Evolutionary conservation across 345 rosid genomes (phyloP), one percentile per base, ranked within the genome.

Genomic region (Syzygium oleosum): DNA sequence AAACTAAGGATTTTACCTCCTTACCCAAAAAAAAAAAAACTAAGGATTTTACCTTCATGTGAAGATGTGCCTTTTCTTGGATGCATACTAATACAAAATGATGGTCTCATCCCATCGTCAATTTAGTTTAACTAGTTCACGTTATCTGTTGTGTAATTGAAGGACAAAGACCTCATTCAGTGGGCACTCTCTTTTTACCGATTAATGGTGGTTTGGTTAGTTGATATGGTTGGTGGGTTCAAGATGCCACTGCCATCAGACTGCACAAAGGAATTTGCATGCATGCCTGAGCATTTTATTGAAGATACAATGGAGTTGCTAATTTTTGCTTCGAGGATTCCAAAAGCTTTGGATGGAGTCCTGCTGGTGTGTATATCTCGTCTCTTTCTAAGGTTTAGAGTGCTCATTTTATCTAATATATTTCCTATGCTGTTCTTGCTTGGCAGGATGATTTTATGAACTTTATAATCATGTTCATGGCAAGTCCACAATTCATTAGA

Each of bases 261-360:
- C 53, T 98, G 99, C 89, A 96, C 99, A 52, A 94, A 94, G 99
- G 95, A 95, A 88, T 96, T 98, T 92, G 97, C 99, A 21, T 94
- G 93, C 89, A 92, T 97, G 98, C 99, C 99, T 34, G 99, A 98
- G 94, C 99, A 98, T 94, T 98, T 98, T 92, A 94, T 95, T 88
- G 99, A 98, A 92, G 99, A 98, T 94, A 97, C 98, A 16, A 93
- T 95, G 99, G 99, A 98, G 90, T 91, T 98, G 88, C 95, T 98
- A 87, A 95, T 96, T 88, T 97, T 94, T 93, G 98, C 98, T 88
- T 97, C 99, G 10, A 92, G 98, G 88, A 97, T 98, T 85, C 98
- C 99, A 87, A 98, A 91, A 92, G 97, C 95, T 84, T 91, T 98
- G 92, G 98, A 97, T 90, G 98, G 99, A 59, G 92, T 96, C 54